Evolutionary conservation across 2,329 filamentous ascomycete genomes (phyloP).

Genomic region (Lachnum nothofagi): DNA sequence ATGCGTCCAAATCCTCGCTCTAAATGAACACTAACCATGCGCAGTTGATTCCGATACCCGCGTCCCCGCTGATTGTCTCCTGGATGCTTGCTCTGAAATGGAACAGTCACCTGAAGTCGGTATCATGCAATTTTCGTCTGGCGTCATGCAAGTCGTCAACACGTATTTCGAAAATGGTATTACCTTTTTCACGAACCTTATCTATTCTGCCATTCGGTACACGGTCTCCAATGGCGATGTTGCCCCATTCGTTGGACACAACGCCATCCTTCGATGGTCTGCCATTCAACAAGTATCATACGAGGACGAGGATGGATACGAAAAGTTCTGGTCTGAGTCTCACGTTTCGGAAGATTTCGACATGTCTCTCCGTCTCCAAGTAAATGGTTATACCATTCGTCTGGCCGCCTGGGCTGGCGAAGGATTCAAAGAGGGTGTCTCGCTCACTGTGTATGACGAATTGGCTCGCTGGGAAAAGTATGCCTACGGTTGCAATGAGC

Average conservation of each 20-base stretch:
- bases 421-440: conserved; percentile 80
- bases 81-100: conserved; percentile 78
- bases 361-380: conserved; percentile 73
- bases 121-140: conserved; percentile 72
- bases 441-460: conserved; percentile 79
- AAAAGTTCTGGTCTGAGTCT: conserved; percentile 77
- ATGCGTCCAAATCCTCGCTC: conserved; percentile 18
- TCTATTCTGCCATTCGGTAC: conserved; percentile 72
- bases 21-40: conserved; percentile 13
- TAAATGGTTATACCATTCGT: conserved; percentile 66
- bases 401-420: conserved; percentile 68
- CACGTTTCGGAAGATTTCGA: conserved; percentile 80
- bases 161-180: conserved; percentile 69
- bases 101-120: conserved; percentile 73
- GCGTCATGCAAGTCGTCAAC: conserved; percentile 73
- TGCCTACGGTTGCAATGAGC: conserved; percentile 76
- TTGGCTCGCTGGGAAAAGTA: conserved; percentile 83
- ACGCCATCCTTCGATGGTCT: conserved; percentile 69
- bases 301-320: conserved; percentile 62
- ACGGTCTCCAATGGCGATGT: conserved; percentile 74
- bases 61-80: conserved; percentile 69
- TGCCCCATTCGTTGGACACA: conserved; percentile 76
- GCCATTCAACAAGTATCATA: conserved; percentile 71
- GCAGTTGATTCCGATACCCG: conserved; percentile 70
- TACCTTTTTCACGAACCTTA: conserved; percentile 67